Conservation (phyloP, 2,329 filamentous ascomycete species). For the Cytospora paraplurivora region DNA sequence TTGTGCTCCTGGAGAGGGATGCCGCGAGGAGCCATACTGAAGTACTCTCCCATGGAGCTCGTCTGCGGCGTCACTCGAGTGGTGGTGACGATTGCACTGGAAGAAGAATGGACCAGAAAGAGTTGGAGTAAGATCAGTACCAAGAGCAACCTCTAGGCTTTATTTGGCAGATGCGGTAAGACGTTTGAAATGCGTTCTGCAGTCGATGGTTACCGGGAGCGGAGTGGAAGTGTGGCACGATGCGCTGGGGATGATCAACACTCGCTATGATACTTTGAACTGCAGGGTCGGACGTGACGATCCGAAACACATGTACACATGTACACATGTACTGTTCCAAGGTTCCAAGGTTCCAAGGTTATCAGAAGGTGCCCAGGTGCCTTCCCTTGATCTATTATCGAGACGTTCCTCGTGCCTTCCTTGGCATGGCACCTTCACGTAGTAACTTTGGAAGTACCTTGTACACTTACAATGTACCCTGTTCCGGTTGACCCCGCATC, state of each 20-base stretch:
- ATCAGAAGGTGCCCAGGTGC: no score
- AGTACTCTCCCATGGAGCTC: conserved; percentile 12
- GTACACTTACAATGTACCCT: no score
- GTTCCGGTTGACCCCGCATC: no score
- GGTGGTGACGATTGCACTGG: background rate
- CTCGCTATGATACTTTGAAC: conserved; percentile 10
- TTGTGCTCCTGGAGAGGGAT: conserved; percentile 40
- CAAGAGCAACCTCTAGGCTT: background rate
- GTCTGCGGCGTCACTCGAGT: background rate
- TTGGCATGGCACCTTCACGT: no score
- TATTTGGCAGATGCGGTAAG: conserved; percentile 5
- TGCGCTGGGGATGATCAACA: conserved; percentile 6
- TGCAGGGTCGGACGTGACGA: conserved; percentile 17
- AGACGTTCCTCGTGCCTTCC: background rate
- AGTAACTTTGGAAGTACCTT: no score
- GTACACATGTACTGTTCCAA: no score
- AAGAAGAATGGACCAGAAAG: background rate
- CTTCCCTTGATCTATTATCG: background rate
- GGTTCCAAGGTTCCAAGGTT: no score
- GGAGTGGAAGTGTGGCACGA: conserved; percentile 7
- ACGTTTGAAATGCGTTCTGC: background rate
- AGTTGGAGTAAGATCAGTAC: no score
- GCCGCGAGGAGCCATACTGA: conserved; percentile 33
- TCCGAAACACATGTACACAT: background rate
- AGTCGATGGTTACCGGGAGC: background rate